Evolutionary conservation across 73 alveolate genomes (phyloP).

Genomic region (Paramecium sonneborni): DNA sequence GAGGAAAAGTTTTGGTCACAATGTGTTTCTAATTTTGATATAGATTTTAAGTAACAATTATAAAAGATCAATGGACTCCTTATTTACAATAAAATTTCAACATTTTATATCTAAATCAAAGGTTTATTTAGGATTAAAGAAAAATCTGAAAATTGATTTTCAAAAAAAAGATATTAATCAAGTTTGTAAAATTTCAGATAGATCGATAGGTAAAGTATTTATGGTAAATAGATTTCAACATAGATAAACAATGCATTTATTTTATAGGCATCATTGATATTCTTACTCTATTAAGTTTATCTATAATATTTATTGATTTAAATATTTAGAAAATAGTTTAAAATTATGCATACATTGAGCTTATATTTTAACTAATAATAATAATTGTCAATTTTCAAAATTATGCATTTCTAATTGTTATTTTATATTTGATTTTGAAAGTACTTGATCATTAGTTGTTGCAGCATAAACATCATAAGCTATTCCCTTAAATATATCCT

Average conservation of each 20-base stretch:
- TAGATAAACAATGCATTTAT: conserved; percentile 73
- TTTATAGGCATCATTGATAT: conserved; percentile 95
- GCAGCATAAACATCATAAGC: conserved; percentile 62
- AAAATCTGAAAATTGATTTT: background rate
- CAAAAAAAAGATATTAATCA: background rate
- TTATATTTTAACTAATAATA: background rate
- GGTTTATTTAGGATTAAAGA: background rate
- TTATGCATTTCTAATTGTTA: conserved; percentile 28
- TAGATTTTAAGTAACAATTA: no score
- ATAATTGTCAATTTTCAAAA: conserved; percentile 10
- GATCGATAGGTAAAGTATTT: background rate
- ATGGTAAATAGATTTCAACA: background rate
- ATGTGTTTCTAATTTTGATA: no score
- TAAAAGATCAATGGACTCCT: background rate
- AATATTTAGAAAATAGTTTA: conserved; percentile 74
- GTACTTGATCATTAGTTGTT: conserved; percentile 34
- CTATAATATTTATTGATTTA: background rate
- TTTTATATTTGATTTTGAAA: conserved; percentile 16
- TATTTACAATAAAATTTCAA: no score
- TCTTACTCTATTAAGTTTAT: conserved; percentile 69
- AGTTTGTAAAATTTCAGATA: no score
- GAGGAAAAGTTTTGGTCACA: no score
- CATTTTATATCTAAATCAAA: background rate
- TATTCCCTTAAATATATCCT: background rate
- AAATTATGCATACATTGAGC: conserved; percentile 53